Conservation (phyloP, 768 basidiomycete genomes). For the Tricholoma matsutake region DNA sequence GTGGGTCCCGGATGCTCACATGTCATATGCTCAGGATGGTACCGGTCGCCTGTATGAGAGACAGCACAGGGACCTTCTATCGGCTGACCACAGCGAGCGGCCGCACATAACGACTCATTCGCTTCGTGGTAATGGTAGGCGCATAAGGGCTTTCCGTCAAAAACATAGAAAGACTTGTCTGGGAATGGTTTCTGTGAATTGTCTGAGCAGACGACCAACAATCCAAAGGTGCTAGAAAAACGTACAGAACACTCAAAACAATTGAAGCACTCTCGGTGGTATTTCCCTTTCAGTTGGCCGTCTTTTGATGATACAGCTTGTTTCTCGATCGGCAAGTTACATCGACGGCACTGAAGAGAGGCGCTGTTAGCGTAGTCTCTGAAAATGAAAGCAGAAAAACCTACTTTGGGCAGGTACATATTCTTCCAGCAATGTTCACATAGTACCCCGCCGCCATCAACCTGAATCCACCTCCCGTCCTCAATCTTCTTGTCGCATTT, state of each 20-base stretch:
- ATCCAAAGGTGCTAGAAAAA: conserved; percentile 8
- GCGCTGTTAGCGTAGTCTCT: conserved; percentile 4
- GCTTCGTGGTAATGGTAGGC: conserved; percentile 92
- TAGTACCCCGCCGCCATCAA: conserved; percentile 71
- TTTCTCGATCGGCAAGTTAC: conserved; percentile 83
- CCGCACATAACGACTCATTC: conserved; percentile 85
- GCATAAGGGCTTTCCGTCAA: conserved; percentile 87
- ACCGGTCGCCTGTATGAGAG: conserved; percentile 75
- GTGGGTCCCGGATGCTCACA: conserved; percentile 65
- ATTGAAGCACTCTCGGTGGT: conserved; percentile 89
- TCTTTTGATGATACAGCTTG: conserved; percentile 89
- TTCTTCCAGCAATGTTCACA: conserved; percentile 95
- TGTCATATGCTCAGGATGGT: conserved; percentile 84
- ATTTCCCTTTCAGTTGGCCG: conserved; percentile 94
- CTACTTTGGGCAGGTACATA: conserved; percentile 90
- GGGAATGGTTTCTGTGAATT: conserved; percentile 76
- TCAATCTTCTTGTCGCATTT: conserved; percentile 69
- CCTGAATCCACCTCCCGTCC: conserved; percentile 79
- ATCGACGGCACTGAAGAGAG: conserved; percentile 72
- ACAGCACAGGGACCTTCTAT: conserved; percentile 94
- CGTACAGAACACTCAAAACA: conserved; percentile 78
- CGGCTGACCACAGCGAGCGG: conserved; percentile 74
- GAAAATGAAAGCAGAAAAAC: conserved; percentile 19
- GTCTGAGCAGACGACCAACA: not conserved
- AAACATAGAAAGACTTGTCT: conserved; percentile 89